A percentile compares a stretch with the other conserved stretches of the same genome.
Conservation (phyloP, 352 stramenopile species). For the Thalassiosira hispida region DNA sequence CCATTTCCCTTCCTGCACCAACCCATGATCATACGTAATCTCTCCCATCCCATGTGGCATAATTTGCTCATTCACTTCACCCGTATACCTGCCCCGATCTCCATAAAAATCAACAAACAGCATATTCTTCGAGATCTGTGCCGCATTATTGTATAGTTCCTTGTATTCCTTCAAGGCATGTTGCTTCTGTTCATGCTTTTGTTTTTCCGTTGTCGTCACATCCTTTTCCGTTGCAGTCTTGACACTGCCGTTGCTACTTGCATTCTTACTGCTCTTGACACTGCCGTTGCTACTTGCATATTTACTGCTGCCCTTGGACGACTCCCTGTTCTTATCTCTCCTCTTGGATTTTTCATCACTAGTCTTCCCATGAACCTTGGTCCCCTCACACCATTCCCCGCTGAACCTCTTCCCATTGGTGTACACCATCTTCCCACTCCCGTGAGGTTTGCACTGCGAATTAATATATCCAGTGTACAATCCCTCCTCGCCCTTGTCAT, state of each 20-base stretch:
- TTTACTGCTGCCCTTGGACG: conserved; percentile 1
- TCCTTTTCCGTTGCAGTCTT: neutral
- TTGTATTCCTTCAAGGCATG: conserved; percentile 36
- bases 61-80: conserved; percentile 47
- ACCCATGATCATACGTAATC: conserved; percentile 48
- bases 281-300: conserved; percentile 2
- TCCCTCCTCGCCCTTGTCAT: conserved; percentile 38
- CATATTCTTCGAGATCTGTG: conserved; percentile 50
- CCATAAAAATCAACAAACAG: conserved; percentile 49
- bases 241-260: neutral
- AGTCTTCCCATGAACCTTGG: conserved; percentile 41
- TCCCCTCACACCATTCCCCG: conserved; percentile 39
- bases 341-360: conserved; percentile 17
- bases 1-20: conserved; percentile 47
- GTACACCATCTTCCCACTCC: conserved; percentile 38
- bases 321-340: neutral
- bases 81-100: conserved; percentile 37
- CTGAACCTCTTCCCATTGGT: conserved; percentile 23
- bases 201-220: neutral
- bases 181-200: conserved; percentile 17
- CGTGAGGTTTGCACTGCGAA: conserved; percentile 39
- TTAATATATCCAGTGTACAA: conserved; percentile 45
- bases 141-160: conserved; percentile 33
- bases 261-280: conserved; percentile 1
- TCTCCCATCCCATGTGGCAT: conserved; percentile 49